Percentiles rank a stretch among this genome's conserved stretches.
Conservation (phyloP, 352 stramenopile species). For the Lagenidium giganteum region DNA sequence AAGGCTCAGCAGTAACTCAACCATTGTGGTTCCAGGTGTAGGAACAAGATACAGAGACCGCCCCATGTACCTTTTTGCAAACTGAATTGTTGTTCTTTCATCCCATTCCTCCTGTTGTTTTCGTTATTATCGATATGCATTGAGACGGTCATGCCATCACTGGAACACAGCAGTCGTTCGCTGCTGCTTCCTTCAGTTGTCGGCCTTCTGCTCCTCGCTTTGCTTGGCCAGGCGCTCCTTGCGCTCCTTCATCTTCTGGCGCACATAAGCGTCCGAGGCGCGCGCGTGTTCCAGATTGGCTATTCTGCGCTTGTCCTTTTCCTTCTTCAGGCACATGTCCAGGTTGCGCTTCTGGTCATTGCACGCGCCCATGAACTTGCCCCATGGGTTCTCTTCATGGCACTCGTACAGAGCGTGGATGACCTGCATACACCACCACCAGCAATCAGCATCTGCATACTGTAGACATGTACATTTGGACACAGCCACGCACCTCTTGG, state of each 20-base stretch:
- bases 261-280: slow-evolving; percentile 63
- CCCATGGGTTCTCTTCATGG: slow-evolving; percentile 66
- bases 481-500: slow-evolving; percentile 41
- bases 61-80: too few species aligned
- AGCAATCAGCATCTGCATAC: not conserved
- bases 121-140: too few species aligned
- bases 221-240: slow-evolving; percentile 35
- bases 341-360: slow-evolving; percentile 67
- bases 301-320: slow-evolving; percentile 57
- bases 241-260: slow-evolving; percentile 72
- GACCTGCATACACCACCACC: slow-evolving; percentile 29
- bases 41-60: too few species aligned
- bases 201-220: slow-evolving; percentile 13
- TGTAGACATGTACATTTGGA: too few species aligned
- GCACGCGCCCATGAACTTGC: slow-evolving; percentile 77
- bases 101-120: too few species aligned
- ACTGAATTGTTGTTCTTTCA: too few species aligned
- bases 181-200: slow-evolving; percentile 10
- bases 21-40: too few species aligned
- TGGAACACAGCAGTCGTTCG: not conserved
- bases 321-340: slow-evolving; percentile 72
- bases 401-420: slow-evolving; percentile 63
- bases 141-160: too few species aligned
- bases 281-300: slow-evolving; percentile 64
- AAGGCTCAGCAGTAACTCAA: too few species aligned